phyloP scores from a whole-genome alignment of 257 asterid species.

The Thymus quinquecostatus region DNA sequence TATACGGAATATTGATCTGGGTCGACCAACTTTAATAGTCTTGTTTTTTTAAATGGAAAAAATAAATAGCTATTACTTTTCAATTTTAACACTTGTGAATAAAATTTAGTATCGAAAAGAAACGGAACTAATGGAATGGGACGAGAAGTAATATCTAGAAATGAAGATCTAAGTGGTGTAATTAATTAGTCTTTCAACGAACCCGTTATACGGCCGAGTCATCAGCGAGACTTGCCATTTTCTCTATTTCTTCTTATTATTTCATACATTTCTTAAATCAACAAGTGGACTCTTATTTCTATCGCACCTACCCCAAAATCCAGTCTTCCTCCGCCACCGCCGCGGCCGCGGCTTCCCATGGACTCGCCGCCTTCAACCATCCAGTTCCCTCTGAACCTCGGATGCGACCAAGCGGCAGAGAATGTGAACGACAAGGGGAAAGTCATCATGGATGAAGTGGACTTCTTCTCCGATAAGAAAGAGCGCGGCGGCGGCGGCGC shows the following conservation, averaged over 20 bases:
- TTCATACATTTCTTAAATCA: conserved; percentile 56
- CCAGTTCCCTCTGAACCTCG: conserved; percentile 65
- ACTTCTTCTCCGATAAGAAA: conserved; percentile 53
- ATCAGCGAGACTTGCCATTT: conserved; percentile 48
- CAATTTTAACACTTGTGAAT: too few species aligned
- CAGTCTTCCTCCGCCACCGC: neutral
- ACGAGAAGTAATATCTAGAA: too few species aligned
- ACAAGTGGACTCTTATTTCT: conserved; percentile 73
- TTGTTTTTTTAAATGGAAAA: too few species aligned
- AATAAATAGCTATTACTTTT: too few species aligned
- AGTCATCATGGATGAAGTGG: conserved; percentile 56
- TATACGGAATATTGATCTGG: too few species aligned
- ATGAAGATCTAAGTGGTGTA: too few species aligned
- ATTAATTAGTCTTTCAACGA: conserved; percentile 10
- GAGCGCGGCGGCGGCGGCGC: neutral
- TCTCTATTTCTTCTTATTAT: neutral
- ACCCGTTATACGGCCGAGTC: conserved; percentile 71
- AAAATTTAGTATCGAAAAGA: too few species aligned
- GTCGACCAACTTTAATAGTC: too few species aligned
- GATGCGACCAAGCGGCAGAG: conserved; percentile 19
- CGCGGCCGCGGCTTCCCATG: conserved; percentile 20
- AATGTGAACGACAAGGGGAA: conserved; percentile 27
- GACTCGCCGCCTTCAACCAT: conserved; percentile 48
- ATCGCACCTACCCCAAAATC: neutral
- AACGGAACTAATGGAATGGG: too few species aligned